phyloP scores from a whole-genome alignment of 345 rosid species.

The Leavenworthia alabamica region DNA sequence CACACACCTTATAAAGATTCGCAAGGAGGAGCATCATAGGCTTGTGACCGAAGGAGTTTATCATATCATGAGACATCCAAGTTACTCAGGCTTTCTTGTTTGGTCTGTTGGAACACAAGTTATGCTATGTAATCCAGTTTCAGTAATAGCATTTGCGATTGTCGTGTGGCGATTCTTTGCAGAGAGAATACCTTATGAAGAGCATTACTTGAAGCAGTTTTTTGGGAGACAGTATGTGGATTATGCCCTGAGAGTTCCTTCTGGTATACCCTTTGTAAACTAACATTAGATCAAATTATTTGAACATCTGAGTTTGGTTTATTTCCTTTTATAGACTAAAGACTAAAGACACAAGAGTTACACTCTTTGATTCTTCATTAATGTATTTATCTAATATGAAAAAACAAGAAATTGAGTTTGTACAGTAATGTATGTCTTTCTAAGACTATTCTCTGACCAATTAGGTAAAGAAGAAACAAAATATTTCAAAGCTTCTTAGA shows the following conservation, averaged over 20 bases:
- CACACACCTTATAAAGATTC: constrained; percentile 60
- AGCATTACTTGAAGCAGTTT: constrained; percentile 57
- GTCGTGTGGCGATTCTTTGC: constrained; percentile 66
- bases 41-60: constrained; percentile 61
- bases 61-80: constrained; percentile 56
- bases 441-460: constrained; percentile 8
- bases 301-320: background rate
- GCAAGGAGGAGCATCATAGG: constrained; percentile 48
- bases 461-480: constrained; percentile 11
- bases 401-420: background rate
- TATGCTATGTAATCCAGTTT: constrained; percentile 67
- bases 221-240: constrained; percentile 50
- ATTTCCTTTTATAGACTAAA: too few relatives aligned
- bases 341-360: too few relatives aligned
- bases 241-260: constrained; percentile 45
- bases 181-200: constrained; percentile 55
- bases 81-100: constrained; percentile 60
- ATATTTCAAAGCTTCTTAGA: background rate
- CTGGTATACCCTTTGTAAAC: constrained; percentile 65
- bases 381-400: background rate
- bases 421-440: constrained; percentile 19
- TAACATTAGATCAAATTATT: constrained; percentile 22
- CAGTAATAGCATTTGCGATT: constrained; percentile 45
- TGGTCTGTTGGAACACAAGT: constrained; percentile 75
- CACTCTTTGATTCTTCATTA: too few relatives aligned